phyloP scores from a whole-genome alignment of 2,329 filamentous ascomycete genomes.

The Aureobasidium pullulans region DNA sequence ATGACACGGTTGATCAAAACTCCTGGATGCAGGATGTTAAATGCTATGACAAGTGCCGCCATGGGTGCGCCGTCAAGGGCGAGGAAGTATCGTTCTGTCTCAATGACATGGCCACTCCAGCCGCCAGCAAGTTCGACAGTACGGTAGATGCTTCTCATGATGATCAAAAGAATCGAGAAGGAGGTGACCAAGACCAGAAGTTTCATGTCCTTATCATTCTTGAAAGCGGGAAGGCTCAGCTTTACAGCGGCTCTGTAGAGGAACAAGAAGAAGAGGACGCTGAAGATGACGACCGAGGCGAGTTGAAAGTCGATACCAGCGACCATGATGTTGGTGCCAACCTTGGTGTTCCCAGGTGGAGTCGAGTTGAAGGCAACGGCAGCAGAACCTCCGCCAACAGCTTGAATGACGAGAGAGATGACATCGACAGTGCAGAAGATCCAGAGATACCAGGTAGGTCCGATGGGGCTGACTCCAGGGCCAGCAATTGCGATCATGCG shows the following conservation, averaged over 20 bases:
- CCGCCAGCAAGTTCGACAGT: constrained; percentile 59
- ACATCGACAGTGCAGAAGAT: constrained; percentile 58
- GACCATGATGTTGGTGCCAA: constrained; percentile 57
- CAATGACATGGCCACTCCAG: constrained; percentile 52
- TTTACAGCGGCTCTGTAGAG: not conserved
- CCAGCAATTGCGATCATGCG: constrained; percentile 49
- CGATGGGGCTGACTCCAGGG: constrained; percentile 17
- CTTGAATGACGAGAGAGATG: constrained; percentile 54
- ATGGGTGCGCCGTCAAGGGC: constrained; percentile 50
- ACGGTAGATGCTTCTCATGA: constrained; percentile 58
- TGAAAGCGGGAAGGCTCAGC: constrained; percentile 1
- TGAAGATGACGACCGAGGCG: constrained; percentile 49
- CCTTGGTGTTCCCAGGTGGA: constrained; percentile 20
- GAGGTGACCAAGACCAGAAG: constrained; percentile 22
- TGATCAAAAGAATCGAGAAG: constrained; percentile 36
- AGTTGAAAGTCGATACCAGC: constrained; percentile 57
- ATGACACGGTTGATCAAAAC: constrained; percentile 11
- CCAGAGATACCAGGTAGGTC: constrained; percentile 23
- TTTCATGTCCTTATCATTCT: constrained; percentile 4
- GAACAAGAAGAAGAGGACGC: constrained; percentile 31
- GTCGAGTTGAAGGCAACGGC: constrained; percentile 24
- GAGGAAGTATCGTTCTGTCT: constrained; percentile 40
- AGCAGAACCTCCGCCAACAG: constrained; percentile 44
- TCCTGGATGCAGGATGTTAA: constrained; percentile 45
- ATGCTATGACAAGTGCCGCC: constrained; percentile 34